phyloP scores from a whole-genome alignment of 1,139 yeast species.

The Yamadazyma taylorii region DNA sequence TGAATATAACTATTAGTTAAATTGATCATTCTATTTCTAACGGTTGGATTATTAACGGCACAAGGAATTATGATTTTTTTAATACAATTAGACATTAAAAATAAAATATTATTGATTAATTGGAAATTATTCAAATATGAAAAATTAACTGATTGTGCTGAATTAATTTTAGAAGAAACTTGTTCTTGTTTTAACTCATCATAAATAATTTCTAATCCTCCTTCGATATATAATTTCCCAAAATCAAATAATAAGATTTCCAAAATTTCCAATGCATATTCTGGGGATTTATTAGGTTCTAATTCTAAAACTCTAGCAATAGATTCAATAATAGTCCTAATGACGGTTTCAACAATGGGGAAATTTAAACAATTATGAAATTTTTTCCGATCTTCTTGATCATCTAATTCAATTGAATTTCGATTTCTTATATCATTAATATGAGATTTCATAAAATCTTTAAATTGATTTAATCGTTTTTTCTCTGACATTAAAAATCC shows the following conservation, averaged over 20 bases:
- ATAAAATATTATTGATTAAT: slow-evolving; percentile 62
- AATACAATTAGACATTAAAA: slow-evolving; percentile 67
- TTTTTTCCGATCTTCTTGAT: slow-evolving; percentile 24
- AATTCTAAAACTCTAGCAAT: slow-evolving; percentile 77
- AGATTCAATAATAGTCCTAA: slow-evolving; percentile 76
- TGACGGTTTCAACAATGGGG: slow-evolving; percentile 57
- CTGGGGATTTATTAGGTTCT: slow-evolving; percentile 62
- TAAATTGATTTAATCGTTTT: slow-evolving; percentile 42
- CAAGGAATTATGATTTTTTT: slow-evolving; percentile 74
- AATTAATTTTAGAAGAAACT: slow-evolving; percentile 21
- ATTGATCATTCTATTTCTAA: slow-evolving; percentile 63
- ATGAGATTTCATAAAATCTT: slow-evolving; percentile 39
- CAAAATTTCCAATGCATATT: slow-evolving; percentile 63
- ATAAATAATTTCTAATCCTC: slow-evolving; percentile 72
- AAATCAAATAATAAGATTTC: slow-evolving; percentile 68
- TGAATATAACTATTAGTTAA: slow-evolving; percentile 67
- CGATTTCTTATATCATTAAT: slow-evolving; percentile 27
- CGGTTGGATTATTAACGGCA: slow-evolving; percentile 59
- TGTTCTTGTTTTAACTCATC: slow-evolving; percentile 36
- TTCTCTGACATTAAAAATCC: slow-evolving; percentile 40
- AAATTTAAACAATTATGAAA: slow-evolving; percentile 38
- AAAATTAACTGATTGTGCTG: slow-evolving; percentile 34
- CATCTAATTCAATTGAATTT: slow-evolving; percentile 23
- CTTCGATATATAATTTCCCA: slow-evolving; percentile 72
- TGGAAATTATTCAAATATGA: slow-evolving; percentile 53